A percentile compares a stretch with the other conserved stretches of the same genome.
phyloP scores from a whole-genome alignment of 169 alveolate species.

The Plasmodium fragile region DNA sequence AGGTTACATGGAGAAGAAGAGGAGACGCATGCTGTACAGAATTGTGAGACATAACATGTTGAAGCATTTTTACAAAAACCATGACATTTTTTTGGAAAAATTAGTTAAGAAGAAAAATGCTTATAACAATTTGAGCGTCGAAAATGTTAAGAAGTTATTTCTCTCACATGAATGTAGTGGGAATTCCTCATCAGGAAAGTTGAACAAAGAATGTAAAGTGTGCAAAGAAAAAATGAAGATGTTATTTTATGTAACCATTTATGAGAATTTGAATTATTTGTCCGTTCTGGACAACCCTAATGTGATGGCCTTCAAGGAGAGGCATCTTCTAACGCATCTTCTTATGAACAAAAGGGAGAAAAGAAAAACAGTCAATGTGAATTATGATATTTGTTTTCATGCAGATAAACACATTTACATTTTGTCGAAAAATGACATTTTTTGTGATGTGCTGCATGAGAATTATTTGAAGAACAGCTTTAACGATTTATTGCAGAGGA shows the following conservation, averaged over 20 bases:
- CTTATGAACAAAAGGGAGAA: constrained; percentile 21
- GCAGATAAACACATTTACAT: constrained; percentile 45
- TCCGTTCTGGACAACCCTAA: neutral
- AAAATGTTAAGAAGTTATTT: constrained; percentile 37
- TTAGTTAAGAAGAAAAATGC: constrained; percentile 26
- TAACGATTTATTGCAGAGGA: constrained; percentile 49
- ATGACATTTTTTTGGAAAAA: constrained; percentile 40
- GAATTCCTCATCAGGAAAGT: neutral
- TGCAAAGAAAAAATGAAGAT: constrained; percentile 43
- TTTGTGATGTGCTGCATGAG: constrained; percentile 67
- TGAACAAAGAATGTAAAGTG: constrained; percentile 17
- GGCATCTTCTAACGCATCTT: constrained; percentile 45
- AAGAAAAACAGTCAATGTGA: constrained; percentile 66
- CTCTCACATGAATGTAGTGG: constrained; percentile 29
- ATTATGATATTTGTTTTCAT: constrained; percentile 52
- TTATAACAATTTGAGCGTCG: constrained; percentile 26
- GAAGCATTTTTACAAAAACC: constrained; percentile 54
- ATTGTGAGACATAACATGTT: constrained; percentile 62
- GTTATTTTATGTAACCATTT: constrained; percentile 41
- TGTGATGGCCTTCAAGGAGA: neutral
- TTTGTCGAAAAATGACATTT: constrained; percentile 51
- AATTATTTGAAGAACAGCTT: constrained; percentile 53
- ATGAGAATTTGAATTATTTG: constrained; percentile 57
- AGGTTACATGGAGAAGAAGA: constrained; percentile 30
- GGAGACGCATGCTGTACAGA: constrained; percentile 51